Evolutionary conservation across 2,329 filamentous ascomycete species (phyloP), one percentile per base, ranked within the genome.

Genomic region (Cercospora brassicicola): DNA sequence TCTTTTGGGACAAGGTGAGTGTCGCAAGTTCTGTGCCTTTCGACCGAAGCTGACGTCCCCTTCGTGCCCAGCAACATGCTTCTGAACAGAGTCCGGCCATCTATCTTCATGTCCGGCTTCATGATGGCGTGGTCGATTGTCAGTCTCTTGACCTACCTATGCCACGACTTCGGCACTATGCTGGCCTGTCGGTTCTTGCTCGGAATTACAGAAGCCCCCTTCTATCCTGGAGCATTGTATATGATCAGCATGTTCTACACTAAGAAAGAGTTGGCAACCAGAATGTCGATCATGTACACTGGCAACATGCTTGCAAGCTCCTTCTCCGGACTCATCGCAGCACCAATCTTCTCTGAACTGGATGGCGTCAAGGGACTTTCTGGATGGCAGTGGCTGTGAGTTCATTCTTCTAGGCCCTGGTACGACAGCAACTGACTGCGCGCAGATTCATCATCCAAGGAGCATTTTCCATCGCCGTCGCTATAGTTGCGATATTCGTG

Each of bases 321-420:
- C 1, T 92, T 92, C 74, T 90, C 88, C 0, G 90, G 89, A 18
- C 73, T 83, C 2, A 80, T 83, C 13, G 81, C 81, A 9, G 81
- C 81, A 13, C 81, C 89, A 3, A 89, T 93, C 64, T 89, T 85
- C 0, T 80, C 82, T 15, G 85, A 88, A 64, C 86, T 93, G 83
- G 84, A 90, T 70, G 83, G 85, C 3, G 78, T 79, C 0, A 78
- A 78, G 10, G 88, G 88, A 1, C 79, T 88, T 1, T 79, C 83
- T 5, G 88, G 87, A 8, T 91, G 84, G 89, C 77, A 70, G 36
- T 42, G 36, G 36, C 36, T 42, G 36, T 42, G 36, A 42, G 36
- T n/a, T n/a, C 36, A 42, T 2, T n/a, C 36, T n/a, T n/a, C 36
- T 42, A 42, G 36, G 15, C 36, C 5, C 6, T n/a, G 36, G 36